Base-by-base conservation (phyloP, 805 yeast genomes). In the Hermanozyma aechmeae region DNA sequence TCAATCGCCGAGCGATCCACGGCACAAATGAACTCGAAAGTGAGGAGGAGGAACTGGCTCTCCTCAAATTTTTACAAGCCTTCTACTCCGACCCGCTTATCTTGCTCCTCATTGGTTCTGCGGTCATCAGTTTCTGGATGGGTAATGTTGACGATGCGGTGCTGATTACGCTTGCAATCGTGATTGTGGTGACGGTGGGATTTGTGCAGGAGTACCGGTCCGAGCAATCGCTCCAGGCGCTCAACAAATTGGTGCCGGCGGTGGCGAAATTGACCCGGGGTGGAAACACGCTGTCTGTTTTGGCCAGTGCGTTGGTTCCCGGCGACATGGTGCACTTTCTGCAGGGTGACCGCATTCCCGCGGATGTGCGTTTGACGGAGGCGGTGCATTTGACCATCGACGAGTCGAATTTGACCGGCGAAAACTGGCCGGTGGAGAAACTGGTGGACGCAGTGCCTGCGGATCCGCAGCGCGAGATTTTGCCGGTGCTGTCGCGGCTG, bases 61-160 rank as follows among this genome's bases (percentile, higher is more conserved):
- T 73, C n/a, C 53, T 69, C 58, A 81, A 83, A 52, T 92, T 92
- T 45, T 29, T 85, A 7, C 65, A 78, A 35, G 84, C 79, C 31
- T 92, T 92, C 48, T 77, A 83, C 45, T 87, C 82, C 43, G 95
- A 92, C 56, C 96, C 96, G 15, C 66, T 92, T 58, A 89, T 92
- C 40, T 61, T 92, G 42, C 61, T 92, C 34, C 67, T 92, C 45
- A 82, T 87, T 23, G 96, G 92, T 0, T 85, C 96, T 1, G 96
- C 98, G 0, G 71, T 70, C 2, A 67, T 92, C 20, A 78, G 93
- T 38, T 82, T 89, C 42, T 55, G 83, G 44, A 84, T 92, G 93
- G 95, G 96, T n/a, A 92, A 92, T 56, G 74, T 76, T 18, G 96
- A 92, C 51, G 99, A 92, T 53, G 95, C 97, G 2, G 62, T 92